Evolutionary conservation across 1,139 yeast genomes (phyloP), one percentile per base, ranked within the genome.

Genomic region (Scheffersomyces segobiensis): DNA sequence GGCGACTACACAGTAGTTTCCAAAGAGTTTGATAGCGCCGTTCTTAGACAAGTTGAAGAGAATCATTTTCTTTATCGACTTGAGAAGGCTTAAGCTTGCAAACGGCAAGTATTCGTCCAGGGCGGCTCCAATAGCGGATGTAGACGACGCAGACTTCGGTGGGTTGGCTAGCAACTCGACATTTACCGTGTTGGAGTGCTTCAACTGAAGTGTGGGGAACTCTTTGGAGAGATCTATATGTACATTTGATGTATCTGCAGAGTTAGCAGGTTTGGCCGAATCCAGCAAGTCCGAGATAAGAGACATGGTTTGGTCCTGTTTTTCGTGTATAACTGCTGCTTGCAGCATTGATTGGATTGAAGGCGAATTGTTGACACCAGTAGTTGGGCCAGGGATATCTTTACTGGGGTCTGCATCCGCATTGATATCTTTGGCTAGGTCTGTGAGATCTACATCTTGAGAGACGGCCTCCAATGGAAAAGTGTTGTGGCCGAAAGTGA

Each of bases 51-150:
- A 72, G 61, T 79, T 83, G 62, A 75, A 78, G 53, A 84, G 72
- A 0, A 87, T 72, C 70, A 85, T 73, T 59, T 87, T 83, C 67
- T 87, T 83, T 46, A 88, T 77, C 0, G 93, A 87, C 60, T 84
- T 85, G 46, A 87, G 67, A 56, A 88, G 83, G n/a, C 89, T 76
- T 4, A 86, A 78, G 68, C 79, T 79, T 55, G 82, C 84, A 64
- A 75, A 84, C 52, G 82, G 83, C 59, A 78, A 70, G 67, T 71
- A 76, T 39, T 67, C 71, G 26, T 68, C 71, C 24, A 56, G 60
- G 49, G 58, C 32, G 24, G 59, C 18, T 32, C 55, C 22, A 56
- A 57, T 51, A 58, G 60, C 21, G 59, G 52, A 22, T 56, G 57
- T 52, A 58, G 60, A 24, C 57, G 52, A 22, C 18, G 48, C 50